Evolutionary conservation across 2,329 filamentous ascomycete species (phyloP), one percentile per base, ranked within the genome.

Genomic region (Epicoccum sorghinum): DNA sequence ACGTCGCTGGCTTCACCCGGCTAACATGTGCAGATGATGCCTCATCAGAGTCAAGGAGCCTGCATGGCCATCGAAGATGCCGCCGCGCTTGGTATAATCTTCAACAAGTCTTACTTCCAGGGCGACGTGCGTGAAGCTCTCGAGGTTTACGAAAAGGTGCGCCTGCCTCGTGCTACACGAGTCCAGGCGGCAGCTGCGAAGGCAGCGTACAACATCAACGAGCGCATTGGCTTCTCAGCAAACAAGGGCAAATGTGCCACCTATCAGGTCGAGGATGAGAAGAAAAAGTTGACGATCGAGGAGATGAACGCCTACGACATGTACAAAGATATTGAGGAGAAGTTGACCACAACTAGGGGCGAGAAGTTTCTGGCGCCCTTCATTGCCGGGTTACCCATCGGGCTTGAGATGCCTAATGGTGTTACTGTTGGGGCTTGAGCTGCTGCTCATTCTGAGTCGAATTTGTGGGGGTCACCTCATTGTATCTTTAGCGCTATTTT

Each of bases 61-160:
- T 87, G 85, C 61, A 87, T 86, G 84, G 85, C 86, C 0, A 87
- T 88, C 39, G 86, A 89, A 67, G 86, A 89, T 55, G 84, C 85
- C 0, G 86, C 83, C 0, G 84, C 84, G 0, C 69, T 89, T 0
- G 86, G 86, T 0, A 83, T 88, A 13, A 53, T 89, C 0, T 88
- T 89, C 66, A 80, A 74, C 68, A 72, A 73, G 47, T 61, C 72
- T 0, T 74, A 80, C 57, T 82, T 79, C 61, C 52, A 66, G 0
- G 73, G 73, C 5, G 65, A 73, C 37, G 60, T 78, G 0, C 48
- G 56, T 4, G 65, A 70, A 10, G 60, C 71, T 0, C 65, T 77
- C 12, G 61, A 66, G 7, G 48, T 76, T 0, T 77, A 77, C 46
- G 67, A 77, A 43, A 53, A 62, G 8, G 66, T 76, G 1, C 59